phyloP scores from a whole-genome alignment of 2,329 filamentous ascomycete species.

The Pseudogymnoascus verrucosus region DNA sequence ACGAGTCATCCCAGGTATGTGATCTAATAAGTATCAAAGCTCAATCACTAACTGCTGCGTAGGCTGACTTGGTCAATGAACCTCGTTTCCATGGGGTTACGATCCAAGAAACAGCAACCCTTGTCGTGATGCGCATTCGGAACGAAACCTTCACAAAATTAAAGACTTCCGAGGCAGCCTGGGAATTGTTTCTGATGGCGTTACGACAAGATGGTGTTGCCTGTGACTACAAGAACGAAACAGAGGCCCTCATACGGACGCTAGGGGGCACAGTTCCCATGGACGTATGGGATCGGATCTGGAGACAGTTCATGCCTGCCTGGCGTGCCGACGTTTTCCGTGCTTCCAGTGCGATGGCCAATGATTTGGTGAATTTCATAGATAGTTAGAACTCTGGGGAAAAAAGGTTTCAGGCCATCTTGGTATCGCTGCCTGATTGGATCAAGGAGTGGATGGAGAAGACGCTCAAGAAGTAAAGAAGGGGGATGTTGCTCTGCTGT shows the following conservation, averaged over 20 bases:
- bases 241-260: not conserved
- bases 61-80: not conserved
- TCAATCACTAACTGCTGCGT: not conserved
- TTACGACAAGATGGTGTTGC: not conserved
- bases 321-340: not conserved
- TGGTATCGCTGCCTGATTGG: not conserved
- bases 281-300: not conserved
- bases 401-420: not conserved
- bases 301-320: not conserved
- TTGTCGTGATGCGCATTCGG: not conserved
- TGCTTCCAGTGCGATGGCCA: not conserved
- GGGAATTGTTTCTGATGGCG: not conserved
- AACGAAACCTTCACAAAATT: not conserved
- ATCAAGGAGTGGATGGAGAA: not conserved
- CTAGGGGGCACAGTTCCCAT: not conserved
- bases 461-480: not conserved
- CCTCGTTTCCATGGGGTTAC: not conserved
- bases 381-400: not conserved
- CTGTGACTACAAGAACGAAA: not conserved
- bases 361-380: not conserved
- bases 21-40: not conserved
- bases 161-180: not conserved
- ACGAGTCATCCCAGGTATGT: not conserved
- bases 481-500: not conserved
- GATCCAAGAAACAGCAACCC: not conserved